Evolutionary conservation across 495 filamentous ascomycete genomes (phyloP).

Genomic region (Amphirosellinia nigrospora): DNA sequence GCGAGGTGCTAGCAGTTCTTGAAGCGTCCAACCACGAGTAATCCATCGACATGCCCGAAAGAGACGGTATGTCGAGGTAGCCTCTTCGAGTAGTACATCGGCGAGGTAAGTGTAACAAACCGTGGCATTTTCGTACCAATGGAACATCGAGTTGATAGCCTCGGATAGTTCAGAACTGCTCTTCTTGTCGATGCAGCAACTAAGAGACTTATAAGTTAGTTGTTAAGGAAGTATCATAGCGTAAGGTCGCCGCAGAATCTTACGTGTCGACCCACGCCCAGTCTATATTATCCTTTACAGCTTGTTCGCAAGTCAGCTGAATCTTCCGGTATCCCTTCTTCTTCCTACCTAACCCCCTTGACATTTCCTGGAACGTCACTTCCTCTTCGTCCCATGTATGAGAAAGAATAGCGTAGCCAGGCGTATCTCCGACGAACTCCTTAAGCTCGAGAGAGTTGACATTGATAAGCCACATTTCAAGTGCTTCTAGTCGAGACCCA

Average conservation of each 20-base stretch:
- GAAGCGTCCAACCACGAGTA: too few relatives aligned
- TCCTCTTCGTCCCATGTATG: constrained; percentile 1
- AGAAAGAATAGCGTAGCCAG: background rate
- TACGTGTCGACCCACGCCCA: background rate
- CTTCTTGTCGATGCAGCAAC: background rate
- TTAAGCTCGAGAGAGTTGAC: background rate
- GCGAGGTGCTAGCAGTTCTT: too few relatives aligned
- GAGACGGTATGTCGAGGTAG: too few relatives aligned
- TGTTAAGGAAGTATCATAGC: background rate
- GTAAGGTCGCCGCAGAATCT: background rate
- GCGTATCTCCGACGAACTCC: background rate
- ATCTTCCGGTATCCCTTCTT: background rate
- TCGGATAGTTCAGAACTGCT: background rate
- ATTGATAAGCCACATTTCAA: background rate
- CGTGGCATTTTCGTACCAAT: background rate
- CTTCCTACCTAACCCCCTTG: background rate
- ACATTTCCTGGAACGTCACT: background rate
- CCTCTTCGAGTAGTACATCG: background rate
- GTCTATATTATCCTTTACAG: background rate
- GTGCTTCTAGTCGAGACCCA: background rate
- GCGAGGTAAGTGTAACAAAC: background rate
- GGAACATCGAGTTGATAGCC: background rate
- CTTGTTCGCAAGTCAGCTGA: background rate
- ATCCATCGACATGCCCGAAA: too few relatives aligned
- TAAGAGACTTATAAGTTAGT: background rate